Evolutionary conservation across 2,329 filamentous ascomycete genomes (phyloP), one percentile per base, ranked within the genome.

Genomic region (Beauveria rudraprayagi): DNA sequence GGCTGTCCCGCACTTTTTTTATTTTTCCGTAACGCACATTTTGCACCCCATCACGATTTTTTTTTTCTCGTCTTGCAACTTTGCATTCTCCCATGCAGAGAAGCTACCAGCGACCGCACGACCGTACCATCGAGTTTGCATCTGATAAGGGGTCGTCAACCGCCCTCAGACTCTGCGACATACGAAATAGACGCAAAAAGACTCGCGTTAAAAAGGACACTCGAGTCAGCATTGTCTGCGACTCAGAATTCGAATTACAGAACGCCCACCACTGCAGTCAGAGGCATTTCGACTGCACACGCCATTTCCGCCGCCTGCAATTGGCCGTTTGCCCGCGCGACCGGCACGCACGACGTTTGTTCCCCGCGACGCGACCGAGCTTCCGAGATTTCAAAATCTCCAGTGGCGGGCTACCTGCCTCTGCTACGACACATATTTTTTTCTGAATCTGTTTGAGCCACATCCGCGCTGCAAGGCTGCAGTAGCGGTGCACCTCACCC

Each of bases 1-100:
- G 24, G 40, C 53, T 53, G 60, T 56, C 60, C 60, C 54, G 53
- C 60, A 56, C 60, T 61, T 53, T 62, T 62, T 52, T 50, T 3
- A 43, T 30, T 51, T 54, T 47, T 61, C 56, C 44, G 30, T 14
- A 46, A 58, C 53, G 58, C 52, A 50, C 47, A 53, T 44, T 59
- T 56, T 56, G 52, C 52, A 22, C 44, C 41, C 40, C 46, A 22
- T 46, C 26, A 57, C 28, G 5, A 37, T 3, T 19, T 57, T 59
- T 55, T 48, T 46, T 46, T 24, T 14, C n/a, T 28, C n/a, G 16
- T 22, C 50, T 58, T 10, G 16, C 44, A 8, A 19, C 14, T 54
- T 26, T 34, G 40, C 34, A 54, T 54, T n/a, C 34, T 17, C 48
- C 24, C 47, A 44, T 53, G 40, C 56, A 44, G 6, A 44, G 24